phyloP scores from a whole-genome alignment of 179 eudicot genomes.

The Drosera spatulata region DNA sequence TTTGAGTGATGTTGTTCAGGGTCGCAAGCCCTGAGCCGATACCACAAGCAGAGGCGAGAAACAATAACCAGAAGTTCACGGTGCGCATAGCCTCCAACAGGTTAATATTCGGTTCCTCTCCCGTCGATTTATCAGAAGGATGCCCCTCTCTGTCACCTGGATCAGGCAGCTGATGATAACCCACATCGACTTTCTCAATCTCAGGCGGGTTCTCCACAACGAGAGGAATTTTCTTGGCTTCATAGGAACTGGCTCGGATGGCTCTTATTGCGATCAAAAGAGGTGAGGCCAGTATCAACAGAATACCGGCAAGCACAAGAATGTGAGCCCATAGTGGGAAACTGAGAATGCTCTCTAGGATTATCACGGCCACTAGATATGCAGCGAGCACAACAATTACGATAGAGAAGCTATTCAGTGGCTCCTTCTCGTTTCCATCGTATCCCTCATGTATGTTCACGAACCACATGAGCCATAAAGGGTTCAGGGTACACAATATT shows the following conservation, averaged over 20 bases:
- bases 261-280: constrained; percentile 36
- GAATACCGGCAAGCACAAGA: constrained; percentile 24
- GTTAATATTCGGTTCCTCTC: constrained; percentile 30
- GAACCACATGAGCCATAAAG: constrained; percentile 59
- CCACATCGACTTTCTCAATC: constrained; percentile 9
- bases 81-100: constrained; percentile 62
- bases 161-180: constrained; percentile 23
- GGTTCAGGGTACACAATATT: constrained; percentile 38
- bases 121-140: constrained; percentile 5
- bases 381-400: constrained; percentile 38
- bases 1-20: constrained; percentile 72
- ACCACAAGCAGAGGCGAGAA: constrained; percentile 54
- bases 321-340: constrained; percentile 29
- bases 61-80: constrained; percentile 63
- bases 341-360: constrained; percentile 39
- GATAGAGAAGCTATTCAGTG: constrained; percentile 45
- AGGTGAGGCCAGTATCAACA: constrained; percentile 49
- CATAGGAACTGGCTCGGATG: constrained; percentile 8
- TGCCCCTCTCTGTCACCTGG: constrained; percentile 13
- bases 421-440: constrained; percentile 31
- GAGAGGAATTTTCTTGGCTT: not conserved
- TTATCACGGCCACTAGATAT: constrained; percentile 47
- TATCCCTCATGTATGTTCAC: constrained; percentile 30
- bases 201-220: constrained; percentile 5
- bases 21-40: constrained; percentile 84